A percentile compares a stretch with the other conserved stretches of the same genome.
These are phyloP conservation scores for Arctium lappa DNA, from an alignment of 129 eudicot species.

Conservation along the genomic window DNA sequence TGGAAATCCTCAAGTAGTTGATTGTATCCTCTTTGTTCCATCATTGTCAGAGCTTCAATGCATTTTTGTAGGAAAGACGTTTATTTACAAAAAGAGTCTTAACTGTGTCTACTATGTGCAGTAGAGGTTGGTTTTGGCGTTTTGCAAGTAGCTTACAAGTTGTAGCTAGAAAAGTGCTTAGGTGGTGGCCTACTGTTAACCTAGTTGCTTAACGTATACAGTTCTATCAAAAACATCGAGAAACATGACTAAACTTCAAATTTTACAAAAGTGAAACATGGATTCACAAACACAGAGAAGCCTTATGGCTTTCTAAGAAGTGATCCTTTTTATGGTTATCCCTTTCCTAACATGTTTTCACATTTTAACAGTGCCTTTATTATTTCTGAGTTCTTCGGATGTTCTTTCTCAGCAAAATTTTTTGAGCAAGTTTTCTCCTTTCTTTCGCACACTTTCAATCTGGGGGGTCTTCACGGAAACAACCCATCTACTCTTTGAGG, in stretches of 20 bases:
- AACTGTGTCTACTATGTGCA: not conserved
- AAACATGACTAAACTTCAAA: not conserved
- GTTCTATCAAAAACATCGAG: not conserved
- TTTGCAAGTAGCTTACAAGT: too few species aligned
- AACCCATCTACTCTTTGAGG: too few species aligned
- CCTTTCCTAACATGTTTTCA: too few species aligned
- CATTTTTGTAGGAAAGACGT: not conserved
- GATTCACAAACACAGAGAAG: not conserved
- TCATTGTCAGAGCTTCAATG: not conserved
- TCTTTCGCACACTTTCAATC: too few species aligned
- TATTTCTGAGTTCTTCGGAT: too few species aligned
- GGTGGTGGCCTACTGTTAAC: not conserved
- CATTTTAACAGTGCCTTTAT: too few species aligned
- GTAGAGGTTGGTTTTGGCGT: not conserved
- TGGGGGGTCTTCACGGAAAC: too few species aligned
- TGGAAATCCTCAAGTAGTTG: constrained; percentile 99
- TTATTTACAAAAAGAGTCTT: not conserved
- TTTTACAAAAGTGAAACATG: not conserved
- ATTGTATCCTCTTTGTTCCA: constrained; percentile 78
- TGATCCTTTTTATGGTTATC: too few species aligned
- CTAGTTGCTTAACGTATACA: not conserved
- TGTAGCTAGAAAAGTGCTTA: not conserved
- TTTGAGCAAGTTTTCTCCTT: too few species aligned
- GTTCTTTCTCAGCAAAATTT: too few species aligned
- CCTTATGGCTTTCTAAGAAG: not conserved